Conservation (phyloP, 441 rosid genomes). For the Jatropha multifida region DNA sequence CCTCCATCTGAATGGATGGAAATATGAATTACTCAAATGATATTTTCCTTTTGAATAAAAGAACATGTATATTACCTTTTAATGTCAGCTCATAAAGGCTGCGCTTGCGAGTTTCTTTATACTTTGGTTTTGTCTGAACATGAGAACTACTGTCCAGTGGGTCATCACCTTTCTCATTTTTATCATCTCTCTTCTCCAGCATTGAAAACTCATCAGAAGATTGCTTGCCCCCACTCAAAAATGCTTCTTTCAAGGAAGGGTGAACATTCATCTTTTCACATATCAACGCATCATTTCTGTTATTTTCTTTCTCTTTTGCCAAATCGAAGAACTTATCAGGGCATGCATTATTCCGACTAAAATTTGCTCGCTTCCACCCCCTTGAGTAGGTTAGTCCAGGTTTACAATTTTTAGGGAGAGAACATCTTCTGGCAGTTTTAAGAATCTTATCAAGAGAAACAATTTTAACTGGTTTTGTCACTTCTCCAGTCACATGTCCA, state of each 20-base stretch:
- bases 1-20: neutral
- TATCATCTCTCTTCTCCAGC: slow-evolving; percentile 23
- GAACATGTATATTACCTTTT: slow-evolving; percentile 34
- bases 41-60: neutral
- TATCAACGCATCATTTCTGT: slow-evolving; percentile 14
- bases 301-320: slow-evolving; percentile 20
- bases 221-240: slow-evolving; percentile 15
- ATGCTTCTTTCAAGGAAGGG: slow-evolving; percentile 23
- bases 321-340: slow-evolving; percentile 20
- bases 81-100: slow-evolving; percentile 48
- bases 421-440: slow-evolving; percentile 29
- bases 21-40: neutral
- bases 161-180: slow-evolving; percentile 18
- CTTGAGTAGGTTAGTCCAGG: slow-evolving; percentile 22
- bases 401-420: slow-evolving; percentile 25
- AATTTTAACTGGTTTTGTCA: slow-evolving; percentile 35
- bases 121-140: slow-evolving; percentile 28
- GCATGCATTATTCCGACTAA: slow-evolving; percentile 20
- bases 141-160: slow-evolving; percentile 11
- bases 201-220: slow-evolving; percentile 23
- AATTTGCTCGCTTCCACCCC: slow-evolving; percentile 17
- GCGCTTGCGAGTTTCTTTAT: slow-evolving; percentile 42
- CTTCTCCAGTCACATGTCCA: slow-evolving; percentile 27
- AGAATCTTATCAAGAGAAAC: slow-evolving; percentile 46
- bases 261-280: slow-evolving; percentile 18